These are phyloP conservation scores for thale cress (Arabidopsis thaliana) DNA, from an alignment of 345 rosid genomes.

Conservation along the genomic window DNA sequence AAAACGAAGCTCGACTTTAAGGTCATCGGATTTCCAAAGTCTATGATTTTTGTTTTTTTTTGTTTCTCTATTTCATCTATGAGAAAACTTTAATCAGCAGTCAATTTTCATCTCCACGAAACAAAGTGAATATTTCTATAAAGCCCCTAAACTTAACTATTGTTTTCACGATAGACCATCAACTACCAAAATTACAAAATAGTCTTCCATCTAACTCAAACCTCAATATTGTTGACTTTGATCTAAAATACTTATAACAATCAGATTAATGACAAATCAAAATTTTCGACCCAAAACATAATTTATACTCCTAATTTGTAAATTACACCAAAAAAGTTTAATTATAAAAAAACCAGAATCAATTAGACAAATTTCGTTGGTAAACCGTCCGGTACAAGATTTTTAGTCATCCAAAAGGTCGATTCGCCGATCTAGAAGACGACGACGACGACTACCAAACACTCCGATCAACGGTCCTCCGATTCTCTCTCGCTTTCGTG, in stretches of 20 bases:
- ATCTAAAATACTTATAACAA: too few species aligned
- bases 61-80: background rate
- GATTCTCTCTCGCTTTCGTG: constrained; percentile 8
- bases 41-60: background rate
- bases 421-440: constrained; percentile 24
- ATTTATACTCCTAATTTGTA: too few species aligned
- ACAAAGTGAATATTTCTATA: background rate
- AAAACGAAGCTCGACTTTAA: constrained; percentile 31
- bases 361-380: constrained; percentile 11
- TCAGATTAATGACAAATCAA: too few species aligned
- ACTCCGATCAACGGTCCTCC: constrained; percentile 32
- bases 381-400: constrained; percentile 39
- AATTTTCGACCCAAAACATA: too few species aligned
- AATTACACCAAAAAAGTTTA: too few species aligned
- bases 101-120: constrained; percentile 9
- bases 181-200: constrained; percentile 11
- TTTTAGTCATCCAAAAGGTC: background rate
- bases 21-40: constrained; percentile 26
- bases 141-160: background rate
- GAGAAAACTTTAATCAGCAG: background rate
- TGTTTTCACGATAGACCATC: background rate
- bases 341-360: background rate
- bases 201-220: background rate
- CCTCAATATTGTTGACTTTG: too few species aligned
- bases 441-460: constrained; percentile 38